These are phyloP conservation scores for Lodderomyces theae DNA, from an alignment of 1,139 yeast species.

Conservation along the genomic window DNA sequence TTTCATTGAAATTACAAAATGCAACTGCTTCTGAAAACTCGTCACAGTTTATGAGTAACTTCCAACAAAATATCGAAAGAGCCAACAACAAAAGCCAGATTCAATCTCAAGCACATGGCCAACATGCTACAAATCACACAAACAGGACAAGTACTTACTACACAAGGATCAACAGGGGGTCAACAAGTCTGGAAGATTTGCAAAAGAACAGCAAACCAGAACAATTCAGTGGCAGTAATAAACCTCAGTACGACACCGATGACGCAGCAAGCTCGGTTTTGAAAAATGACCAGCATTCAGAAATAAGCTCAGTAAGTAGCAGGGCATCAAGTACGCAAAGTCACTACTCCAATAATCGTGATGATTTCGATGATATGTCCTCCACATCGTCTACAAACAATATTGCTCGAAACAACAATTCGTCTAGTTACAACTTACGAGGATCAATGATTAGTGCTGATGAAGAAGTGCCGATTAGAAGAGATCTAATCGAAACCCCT, in stretches of 20 bases:
- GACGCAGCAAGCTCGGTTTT: constrained; percentile 5
- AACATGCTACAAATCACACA: not conserved
- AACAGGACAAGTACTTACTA: constrained; percentile 31
- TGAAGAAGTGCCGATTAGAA: constrained; percentile 32
- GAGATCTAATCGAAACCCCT: constrained; percentile 25
- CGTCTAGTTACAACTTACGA: constrained; percentile 17
- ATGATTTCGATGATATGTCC: not conserved
- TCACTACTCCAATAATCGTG: not conserved
- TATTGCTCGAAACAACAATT: constrained; percentile 7
- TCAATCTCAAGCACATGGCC: not conserved
- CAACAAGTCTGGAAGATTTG: not conserved
- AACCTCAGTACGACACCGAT: not conserved
- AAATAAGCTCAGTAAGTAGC: constrained; percentile 13
- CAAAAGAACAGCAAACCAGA: constrained; percentile 8
- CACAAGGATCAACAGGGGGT: constrained; percentile 25
- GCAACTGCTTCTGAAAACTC: constrained; percentile 38
- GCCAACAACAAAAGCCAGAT: constrained; percentile 3
- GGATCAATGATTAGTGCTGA: constrained; percentile 15
- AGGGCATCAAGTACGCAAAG: constrained; percentile 12
- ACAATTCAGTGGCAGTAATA: not conserved
- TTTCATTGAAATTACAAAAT: constrained; percentile 39
- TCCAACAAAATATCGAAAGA: constrained; percentile 36
- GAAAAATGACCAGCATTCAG: constrained; percentile 10
- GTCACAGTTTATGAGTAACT: constrained; percentile 38
- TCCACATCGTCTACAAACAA: constrained; percentile 8